phyloP scores from a whole-genome alignment of 768 basidiomycete genomes.

The Phaeotremella skinneri region DNA sequence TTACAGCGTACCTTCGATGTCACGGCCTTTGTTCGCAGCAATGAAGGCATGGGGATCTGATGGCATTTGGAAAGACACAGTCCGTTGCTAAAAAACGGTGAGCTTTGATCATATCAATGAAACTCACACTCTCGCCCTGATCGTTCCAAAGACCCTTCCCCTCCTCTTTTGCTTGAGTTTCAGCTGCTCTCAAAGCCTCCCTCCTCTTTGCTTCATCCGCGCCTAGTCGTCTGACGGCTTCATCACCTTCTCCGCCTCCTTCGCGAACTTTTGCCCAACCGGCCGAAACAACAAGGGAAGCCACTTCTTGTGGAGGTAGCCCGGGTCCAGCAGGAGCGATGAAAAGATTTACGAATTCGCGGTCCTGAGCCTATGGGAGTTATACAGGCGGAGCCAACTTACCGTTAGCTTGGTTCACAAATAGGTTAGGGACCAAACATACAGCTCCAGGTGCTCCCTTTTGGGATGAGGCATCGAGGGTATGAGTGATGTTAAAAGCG shows the following conservation, averaged over 20 bases:
- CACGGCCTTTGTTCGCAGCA: constrained; percentile 84
- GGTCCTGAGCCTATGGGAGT: constrained; percentile 20
- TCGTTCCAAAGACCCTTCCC: constrained; percentile 72
- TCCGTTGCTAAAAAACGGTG: constrained; percentile 59
- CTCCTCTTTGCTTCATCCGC: constrained; percentile 78
- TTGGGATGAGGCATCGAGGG: constrained; percentile 60
- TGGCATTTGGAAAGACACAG: constrained; percentile 83
- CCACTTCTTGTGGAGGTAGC: constrained; percentile 49
- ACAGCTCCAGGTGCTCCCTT: constrained; percentile 60
- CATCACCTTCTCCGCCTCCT: constrained; percentile 56
- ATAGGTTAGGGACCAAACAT: not conserved
- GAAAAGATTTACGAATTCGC: constrained; percentile 48
- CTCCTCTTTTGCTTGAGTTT: constrained; percentile 46
- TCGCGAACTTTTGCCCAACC: constrained; percentile 97
- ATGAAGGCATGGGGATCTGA: constrained; percentile 83
- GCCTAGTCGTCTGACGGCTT: constrained; percentile 51
- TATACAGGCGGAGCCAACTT: not conserved
- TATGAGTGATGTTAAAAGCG: constrained; percentile 76
- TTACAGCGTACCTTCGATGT: constrained; percentile 68
- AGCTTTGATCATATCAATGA: not conserved
- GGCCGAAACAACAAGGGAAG: constrained; percentile 61
- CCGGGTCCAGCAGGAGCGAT: constrained; percentile 49
- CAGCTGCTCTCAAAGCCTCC: constrained; percentile 57
- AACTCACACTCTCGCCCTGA: constrained; percentile 46
- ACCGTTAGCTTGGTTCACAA: not conserved